These are phyloP conservation scores for Ceratobasidium sp. DNA, from an alignment of 1,284 basidiomycete species.

Conservation along the genomic window DNA sequence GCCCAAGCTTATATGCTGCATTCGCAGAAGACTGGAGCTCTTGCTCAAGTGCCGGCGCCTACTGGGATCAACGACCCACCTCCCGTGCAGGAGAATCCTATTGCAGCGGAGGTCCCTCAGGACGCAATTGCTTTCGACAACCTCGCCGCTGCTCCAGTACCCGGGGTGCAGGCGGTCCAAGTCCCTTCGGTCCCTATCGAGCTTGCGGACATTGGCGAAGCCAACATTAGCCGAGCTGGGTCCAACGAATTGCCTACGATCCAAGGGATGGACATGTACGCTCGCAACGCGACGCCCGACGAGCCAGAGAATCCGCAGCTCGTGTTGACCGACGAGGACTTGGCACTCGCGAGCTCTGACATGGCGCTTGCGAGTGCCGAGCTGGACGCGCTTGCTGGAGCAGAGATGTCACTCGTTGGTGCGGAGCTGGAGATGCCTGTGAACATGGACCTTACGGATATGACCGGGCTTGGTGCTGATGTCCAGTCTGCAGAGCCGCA, in stretches of 20 bases:
- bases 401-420: slow-evolving; percentile 8
- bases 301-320: slow-evolving; percentile 4
- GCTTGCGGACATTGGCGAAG: not conserved
- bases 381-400: not conserved
- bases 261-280: slow-evolving; percentile 36
- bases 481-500: not conserved
- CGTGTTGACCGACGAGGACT: slow-evolving; percentile 26
- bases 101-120: not conserved
- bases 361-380: not conserved
- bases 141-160: not conserved
- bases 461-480: not conserved
- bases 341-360: slow-evolving; percentile 13
- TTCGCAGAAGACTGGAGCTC: not conserved
- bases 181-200: not conserved
- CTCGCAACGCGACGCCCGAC: slow-evolving; percentile 8
- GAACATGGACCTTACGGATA: not conserved
- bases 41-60: not conserved
- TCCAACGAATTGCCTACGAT: slow-evolving; percentile 19
- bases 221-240: not conserved
- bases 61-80: not conserved
- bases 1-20: no score
- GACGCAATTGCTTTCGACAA: not conserved
- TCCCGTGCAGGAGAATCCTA: not conserved
- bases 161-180: not conserved
- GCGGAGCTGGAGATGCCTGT: not conserved